A percentile compares a stretch with the other conserved stretches of the same genome.
Conservation (phyloP, 768 basidiomycete species). For the Epithele typhae region DNA sequence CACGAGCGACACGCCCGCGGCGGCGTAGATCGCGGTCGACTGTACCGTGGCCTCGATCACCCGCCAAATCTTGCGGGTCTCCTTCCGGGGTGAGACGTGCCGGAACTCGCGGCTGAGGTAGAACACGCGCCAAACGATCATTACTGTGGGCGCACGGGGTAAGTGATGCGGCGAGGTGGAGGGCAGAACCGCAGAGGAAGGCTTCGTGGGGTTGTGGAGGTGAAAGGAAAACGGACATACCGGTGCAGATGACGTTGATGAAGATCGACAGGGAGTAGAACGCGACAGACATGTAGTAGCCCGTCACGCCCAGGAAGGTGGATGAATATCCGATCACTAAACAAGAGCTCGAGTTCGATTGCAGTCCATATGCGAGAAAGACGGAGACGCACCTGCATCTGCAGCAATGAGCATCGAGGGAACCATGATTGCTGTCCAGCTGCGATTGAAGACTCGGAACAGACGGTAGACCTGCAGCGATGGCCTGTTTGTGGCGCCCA, state of each 20-base stretch:
- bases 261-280: conserved; percentile 6
- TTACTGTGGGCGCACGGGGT: no score
- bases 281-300: conserved; percentile 4
- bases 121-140: conserved; percentile 8
- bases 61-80: conserved; percentile 3
- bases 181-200: no score
- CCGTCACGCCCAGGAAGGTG: background rate
- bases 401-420: conserved; percentile 1
- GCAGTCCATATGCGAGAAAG: background rate
- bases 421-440: background rate
- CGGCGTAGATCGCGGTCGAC: conserved; percentile 10
- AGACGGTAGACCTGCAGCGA: conserved; percentile 5
- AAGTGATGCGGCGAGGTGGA: no score
- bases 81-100: background rate
- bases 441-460: conserved; percentile 7
- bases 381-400: conserved; percentile 4
- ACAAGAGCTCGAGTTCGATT: background rate
- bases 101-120: conserved; percentile 1
- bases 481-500: background rate
- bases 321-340: background rate
- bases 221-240: background rate
- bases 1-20: conserved; percentile 9
- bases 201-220: background rate
- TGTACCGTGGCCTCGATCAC: conserved; percentile 13
- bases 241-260: conserved; percentile 6